These are phyloP conservation scores for Monosporascus cannonballus DNA, from an alignment of 2,329 filamentous ascomycete genomes.

Conservation along the genomic window DNA sequence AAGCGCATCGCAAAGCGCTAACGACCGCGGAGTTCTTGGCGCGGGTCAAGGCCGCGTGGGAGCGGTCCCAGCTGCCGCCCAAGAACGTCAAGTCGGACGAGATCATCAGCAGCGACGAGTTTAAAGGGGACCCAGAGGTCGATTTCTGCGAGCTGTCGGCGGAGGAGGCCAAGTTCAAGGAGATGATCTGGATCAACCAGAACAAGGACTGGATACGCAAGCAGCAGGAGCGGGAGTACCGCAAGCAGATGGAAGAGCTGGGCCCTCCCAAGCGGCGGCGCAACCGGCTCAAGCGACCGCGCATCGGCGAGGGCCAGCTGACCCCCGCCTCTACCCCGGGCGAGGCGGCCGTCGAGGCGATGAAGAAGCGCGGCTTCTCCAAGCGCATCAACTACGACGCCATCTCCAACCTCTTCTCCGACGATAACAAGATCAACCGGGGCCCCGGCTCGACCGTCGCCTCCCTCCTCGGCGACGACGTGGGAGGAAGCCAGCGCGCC, in stretches of 20 bases:
- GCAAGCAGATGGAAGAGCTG: slow-evolving; percentile 54
- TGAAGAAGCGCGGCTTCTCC: slow-evolving; percentile 63
- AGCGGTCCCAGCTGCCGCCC: slow-evolving; percentile 40
- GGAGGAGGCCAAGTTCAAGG: slow-evolving; percentile 74
- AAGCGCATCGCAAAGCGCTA: slow-evolving; percentile 50
- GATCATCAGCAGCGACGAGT: slow-evolving; percentile 73
- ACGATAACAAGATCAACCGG: slow-evolving; percentile 32
- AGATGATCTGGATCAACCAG: slow-evolving; percentile 88
- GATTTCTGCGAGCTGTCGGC: slow-evolving; percentile 68
- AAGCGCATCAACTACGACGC: slow-evolving; percentile 71
- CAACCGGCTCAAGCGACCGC: slow-evolving; percentile 40
- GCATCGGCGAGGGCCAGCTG: slow-evolving; percentile 59
- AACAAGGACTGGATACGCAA: slow-evolving; percentile 90
- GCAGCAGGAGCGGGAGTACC: slow-evolving; percentile 77
- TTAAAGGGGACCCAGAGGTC: slow-evolving; percentile 85
- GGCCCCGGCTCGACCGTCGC: slow-evolving; percentile 42
- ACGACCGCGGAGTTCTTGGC: slow-evolving; percentile 52
- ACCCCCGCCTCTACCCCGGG: slow-evolving; percentile 61
- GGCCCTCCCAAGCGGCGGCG: slow-evolving; percentile 52
- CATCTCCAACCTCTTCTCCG: slow-evolving; percentile 49
- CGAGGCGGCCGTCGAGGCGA: slow-evolving; percentile 62
- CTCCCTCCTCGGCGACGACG: slow-evolving; percentile 33
- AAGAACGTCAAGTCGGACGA: slow-evolving; percentile 51
- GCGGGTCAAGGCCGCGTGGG: slow-evolving; percentile 46
- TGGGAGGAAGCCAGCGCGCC: slow-evolving; percentile 22